These are phyloP conservation scores for Chytriomyces confervae DNA, from an alignment of 192 early-diverging fungal species.

Conservation along the genomic window DNA sequence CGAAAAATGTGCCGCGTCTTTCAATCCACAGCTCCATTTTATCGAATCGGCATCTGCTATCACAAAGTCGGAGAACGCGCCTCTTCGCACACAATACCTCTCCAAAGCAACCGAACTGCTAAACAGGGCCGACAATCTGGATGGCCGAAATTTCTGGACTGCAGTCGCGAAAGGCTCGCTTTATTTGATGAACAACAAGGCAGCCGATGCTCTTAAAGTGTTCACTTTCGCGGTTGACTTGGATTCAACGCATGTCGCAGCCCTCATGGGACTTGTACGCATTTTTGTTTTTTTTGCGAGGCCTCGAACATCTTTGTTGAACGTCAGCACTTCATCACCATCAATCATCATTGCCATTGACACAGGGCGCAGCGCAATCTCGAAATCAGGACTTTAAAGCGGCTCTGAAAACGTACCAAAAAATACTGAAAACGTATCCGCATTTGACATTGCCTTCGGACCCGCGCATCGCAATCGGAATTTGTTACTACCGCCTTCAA, in stretches of 20 bases:
- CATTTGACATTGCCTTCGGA: conserved; percentile 60
- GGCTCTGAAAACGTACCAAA: conserved; percentile 80
- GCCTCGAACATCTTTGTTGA: neutral
- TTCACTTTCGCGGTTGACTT: conserved; percentile 56
- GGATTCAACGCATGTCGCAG: conserved; percentile 54
- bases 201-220: conserved; percentile 60
- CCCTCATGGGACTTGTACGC: conserved; percentile 66
- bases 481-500: conserved; percentile 80
- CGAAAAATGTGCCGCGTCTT: neutral
- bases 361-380: conserved; percentile 66
- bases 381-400: conserved; percentile 65
- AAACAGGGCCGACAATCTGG: conserved; percentile 78
- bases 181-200: conserved; percentile 56
- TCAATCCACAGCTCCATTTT: conserved; percentile 15
- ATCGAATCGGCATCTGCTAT: conserved; percentile 9
- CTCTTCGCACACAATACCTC: neutral
- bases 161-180: conserved; percentile 76
- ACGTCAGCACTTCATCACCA: conserved; percentile 5
- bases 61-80: neutral
- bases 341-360: neutral
- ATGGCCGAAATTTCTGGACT: conserved; percentile 68
- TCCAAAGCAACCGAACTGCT: conserved; percentile 73
- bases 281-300: neutral
- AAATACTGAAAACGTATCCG: conserved; percentile 67
- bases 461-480: conserved; percentile 82